Evolutionary conservation across 2,329 filamentous ascomycete species (phyloP).

Genomic region (Drechslerella stenobrocha): DNA sequence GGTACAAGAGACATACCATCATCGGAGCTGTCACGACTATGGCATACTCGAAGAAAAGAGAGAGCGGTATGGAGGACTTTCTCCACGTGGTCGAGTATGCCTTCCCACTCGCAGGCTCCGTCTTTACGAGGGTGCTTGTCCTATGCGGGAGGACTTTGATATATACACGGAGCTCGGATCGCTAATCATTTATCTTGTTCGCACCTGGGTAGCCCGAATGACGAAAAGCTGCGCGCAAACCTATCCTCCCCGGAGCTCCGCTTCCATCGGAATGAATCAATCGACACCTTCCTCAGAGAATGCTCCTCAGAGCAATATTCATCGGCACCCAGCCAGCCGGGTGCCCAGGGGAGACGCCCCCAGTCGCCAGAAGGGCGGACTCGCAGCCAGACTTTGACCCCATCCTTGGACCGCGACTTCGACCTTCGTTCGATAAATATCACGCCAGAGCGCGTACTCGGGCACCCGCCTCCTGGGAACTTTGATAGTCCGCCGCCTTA

Average conservation of each 20-base stretch:
- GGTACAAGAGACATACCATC: conserved; percentile 4
- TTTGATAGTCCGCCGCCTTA: conserved; percentile 43
- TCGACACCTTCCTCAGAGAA: conserved; percentile 35
- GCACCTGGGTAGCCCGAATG: conserved; percentile 12
- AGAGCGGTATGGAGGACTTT: conserved; percentile 35
- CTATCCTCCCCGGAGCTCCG: conserved; percentile 21
- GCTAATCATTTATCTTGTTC: conserved; percentile 9
- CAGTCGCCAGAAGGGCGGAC: conserved; percentile 30
- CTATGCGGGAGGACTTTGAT: too few relatives aligned
- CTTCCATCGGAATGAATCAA: conserved; percentile 32
- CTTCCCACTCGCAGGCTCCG: too few relatives aligned
- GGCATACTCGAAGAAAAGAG: conserved; percentile 35
- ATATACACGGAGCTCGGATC: not conserved
- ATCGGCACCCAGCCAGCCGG: conserved; percentile 20
- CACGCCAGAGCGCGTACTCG: conserved; percentile 30
- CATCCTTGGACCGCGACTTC: conserved; percentile 26
- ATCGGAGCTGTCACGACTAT: conserved; percentile 21
- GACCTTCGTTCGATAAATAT: conserved; percentile 35
- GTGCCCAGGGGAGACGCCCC: conserved; percentile 26
- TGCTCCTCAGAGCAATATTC: conserved; percentile 17
- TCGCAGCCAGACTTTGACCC: conserved; percentile 26
- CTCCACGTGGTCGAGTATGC: conserved; percentile 40
- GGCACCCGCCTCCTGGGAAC: conserved; percentile 12
- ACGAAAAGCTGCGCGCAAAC: conserved; percentile 1
- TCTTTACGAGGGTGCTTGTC: too few relatives aligned